Evolutionary conservation across 2,329 filamentous ascomycete genomes (phyloP).

Genomic region (Hortaea sp.): DNA sequence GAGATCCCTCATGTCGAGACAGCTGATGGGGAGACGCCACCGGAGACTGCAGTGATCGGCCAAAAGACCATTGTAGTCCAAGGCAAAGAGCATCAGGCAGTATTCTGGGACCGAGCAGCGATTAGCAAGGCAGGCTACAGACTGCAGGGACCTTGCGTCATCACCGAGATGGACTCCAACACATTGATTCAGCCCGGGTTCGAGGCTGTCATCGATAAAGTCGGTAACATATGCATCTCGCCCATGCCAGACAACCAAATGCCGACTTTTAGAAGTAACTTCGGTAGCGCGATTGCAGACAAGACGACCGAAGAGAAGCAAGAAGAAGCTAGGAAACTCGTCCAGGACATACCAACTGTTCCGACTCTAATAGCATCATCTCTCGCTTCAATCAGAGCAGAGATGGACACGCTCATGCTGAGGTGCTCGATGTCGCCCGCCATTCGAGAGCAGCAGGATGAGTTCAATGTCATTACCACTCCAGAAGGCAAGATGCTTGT

Average conservation of each 20-base stretch:
- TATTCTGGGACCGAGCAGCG: conserved; percentile 13
- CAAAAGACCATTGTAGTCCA: conserved; percentile 16
- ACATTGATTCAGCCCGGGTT: conserved; percentile 17
- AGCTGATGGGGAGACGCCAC: conserved; percentile 12
- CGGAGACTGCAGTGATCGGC: conserved; percentile 12
- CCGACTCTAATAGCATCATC: conserved; percentile 16
- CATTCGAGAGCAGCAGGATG: conserved; percentile 19
- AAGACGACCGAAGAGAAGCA: conserved; percentile 14
- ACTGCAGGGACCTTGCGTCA: conserved; percentile 14
- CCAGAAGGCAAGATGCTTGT: conserved; percentile 16
- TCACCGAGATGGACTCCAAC: conserved; percentile 19
- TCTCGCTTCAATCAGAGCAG: conserved; percentile 15
- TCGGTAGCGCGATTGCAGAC: conserved; percentile 11
- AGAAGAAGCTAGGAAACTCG: conserved; percentile 14
- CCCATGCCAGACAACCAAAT: conserved; percentile 16
- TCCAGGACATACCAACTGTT: conserved; percentile 15
- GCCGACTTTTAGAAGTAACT: conserved; percentile 15
- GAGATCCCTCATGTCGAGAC: conserved; percentile 12
- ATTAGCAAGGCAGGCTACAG: conserved; percentile 15
- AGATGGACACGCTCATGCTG: conserved; percentile 21
- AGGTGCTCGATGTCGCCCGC: conserved; percentile 19
- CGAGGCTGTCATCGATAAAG: conserved; percentile 12
- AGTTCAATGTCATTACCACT: conserved; percentile 21
- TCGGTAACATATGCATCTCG: conserved; percentile 19
- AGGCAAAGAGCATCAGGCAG: conserved; percentile 15